phyloP scores from a whole-genome alignment of 495 filamentous ascomycete species.

The Penicillium turbatum region DNA sequence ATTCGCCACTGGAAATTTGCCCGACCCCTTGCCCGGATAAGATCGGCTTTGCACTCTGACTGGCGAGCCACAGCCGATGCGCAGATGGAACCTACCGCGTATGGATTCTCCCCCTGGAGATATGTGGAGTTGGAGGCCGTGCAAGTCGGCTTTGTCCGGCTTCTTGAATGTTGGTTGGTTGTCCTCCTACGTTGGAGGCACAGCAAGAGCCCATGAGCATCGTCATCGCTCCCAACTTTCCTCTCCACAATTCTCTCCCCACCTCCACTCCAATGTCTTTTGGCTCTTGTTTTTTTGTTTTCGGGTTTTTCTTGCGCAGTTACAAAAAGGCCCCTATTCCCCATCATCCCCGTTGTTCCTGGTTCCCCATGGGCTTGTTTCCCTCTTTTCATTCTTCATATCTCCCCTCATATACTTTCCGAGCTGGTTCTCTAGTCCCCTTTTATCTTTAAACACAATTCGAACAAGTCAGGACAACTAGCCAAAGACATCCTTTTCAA shows the following conservation, averaged over 20 bases:
- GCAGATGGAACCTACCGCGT: conserved; percentile 15
- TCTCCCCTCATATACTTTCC: not conserved
- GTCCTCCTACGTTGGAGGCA: not conserved
- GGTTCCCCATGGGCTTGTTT: conserved; percentile 19
- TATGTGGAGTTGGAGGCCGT: conserved; percentile 14
- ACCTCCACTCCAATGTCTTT: conserved; percentile 4
- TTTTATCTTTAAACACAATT: not conserved
- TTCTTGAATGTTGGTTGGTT: conserved; percentile 2
- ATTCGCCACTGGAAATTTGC: conserved; percentile 11
- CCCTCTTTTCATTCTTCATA: not conserved
- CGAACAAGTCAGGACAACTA: not conserved
- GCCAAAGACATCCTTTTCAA: not conserved
- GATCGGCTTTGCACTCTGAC: conserved; percentile 18
- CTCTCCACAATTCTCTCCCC: conserved; percentile 25
- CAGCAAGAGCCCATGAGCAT: conserved; percentile 7
- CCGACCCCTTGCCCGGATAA: conserved; percentile 10
- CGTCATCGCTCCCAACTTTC: conserved; percentile 8
- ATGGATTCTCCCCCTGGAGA: conserved; percentile 12
- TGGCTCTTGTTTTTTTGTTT: not conserved
- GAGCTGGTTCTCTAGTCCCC: not conserved
- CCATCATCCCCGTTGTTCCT: not conserved
- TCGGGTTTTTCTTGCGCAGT: not conserved
- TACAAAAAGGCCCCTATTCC: conserved; percentile 24
- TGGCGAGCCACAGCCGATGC: conserved; percentile 24
- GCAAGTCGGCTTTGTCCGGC: conserved; percentile 19